A percentile compares a stretch with the other conserved stretches of the same genome.
phyloP scores from a whole-genome alignment of 2,329 filamentous ascomycete species.

The Hymenoscyphus linearis region DNA sequence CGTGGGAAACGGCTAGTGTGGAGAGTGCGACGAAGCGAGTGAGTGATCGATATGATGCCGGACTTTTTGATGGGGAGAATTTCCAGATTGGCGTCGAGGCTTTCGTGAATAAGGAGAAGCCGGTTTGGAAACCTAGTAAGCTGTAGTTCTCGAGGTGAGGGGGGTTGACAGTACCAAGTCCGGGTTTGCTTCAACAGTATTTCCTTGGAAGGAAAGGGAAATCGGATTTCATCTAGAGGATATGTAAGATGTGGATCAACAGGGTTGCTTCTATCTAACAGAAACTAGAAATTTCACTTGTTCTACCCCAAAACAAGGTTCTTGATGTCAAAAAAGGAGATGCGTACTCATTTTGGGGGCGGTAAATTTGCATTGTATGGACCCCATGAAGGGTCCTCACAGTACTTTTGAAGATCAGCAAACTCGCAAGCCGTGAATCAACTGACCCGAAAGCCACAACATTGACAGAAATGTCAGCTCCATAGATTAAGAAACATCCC shows the following conservation, averaged over 20 bases:
- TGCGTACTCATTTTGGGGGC: too few species aligned
- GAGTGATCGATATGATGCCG: constrained; percentile 47
- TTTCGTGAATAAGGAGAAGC: constrained; percentile 70
- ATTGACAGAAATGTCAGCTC: neutral
- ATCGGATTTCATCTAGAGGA: neutral
- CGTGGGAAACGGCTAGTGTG: constrained; percentile 61
- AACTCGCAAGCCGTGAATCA: too few species aligned
- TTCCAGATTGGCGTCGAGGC: constrained; percentile 67
- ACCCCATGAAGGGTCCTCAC: too few species aligned
- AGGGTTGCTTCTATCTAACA: too few species aligned
- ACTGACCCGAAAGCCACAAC: neutral
- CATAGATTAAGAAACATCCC: neutral
- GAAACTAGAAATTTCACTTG: too few species aligned
- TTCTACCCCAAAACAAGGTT: too few species aligned
- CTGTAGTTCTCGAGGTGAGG: constrained; percentile 34
- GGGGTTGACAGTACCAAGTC: neutral
- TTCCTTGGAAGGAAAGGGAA: neutral
- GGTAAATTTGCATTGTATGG: too few species aligned
- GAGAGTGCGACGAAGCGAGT: constrained; percentile 53
- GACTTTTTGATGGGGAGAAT: constrained; percentile 62
- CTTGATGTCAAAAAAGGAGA: too few species aligned
- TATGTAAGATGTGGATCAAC: too few species aligned
- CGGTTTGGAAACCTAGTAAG: constrained; percentile 61
- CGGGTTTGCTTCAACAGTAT: neutral
- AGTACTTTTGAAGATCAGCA: too few species aligned